phyloP scores from a whole-genome alignment of 2,329 filamentous ascomycete genomes.

The Cladophialophora bantiana region DNA sequence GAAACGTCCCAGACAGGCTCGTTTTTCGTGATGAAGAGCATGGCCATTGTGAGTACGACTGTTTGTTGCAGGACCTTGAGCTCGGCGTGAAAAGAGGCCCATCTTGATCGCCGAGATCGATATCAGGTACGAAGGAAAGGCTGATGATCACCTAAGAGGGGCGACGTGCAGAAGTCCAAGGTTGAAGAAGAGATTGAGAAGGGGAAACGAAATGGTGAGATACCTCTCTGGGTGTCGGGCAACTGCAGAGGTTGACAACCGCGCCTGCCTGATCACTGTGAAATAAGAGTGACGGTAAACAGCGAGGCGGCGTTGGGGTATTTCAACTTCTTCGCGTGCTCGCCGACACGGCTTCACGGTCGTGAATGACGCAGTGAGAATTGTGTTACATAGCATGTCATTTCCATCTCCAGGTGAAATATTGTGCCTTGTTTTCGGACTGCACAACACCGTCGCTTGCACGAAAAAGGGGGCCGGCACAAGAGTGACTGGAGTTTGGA shows the following conservation, averaged over 20 bases:
- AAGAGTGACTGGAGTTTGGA: constrained; percentile 4
- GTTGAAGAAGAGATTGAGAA: neutral
- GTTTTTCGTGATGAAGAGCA: constrained; percentile 7
- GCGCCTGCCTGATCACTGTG: constrained; percentile 14
- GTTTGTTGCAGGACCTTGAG: constrained; percentile 14
- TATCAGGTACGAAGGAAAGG: constrained; percentile 10
- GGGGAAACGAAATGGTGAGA: neutral
- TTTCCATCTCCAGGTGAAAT: neutral
- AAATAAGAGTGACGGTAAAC: neutral
- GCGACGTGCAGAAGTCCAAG: neutral
- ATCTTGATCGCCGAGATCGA: constrained; percentile 20
- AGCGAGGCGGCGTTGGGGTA: constrained; percentile 7
- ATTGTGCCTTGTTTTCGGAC: constrained; percentile 17
- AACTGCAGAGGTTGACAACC: constrained; percentile 10
- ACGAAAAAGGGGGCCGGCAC: constrained; percentile 10
- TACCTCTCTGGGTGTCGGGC: neutral
- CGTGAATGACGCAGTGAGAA: constrained; percentile 17
- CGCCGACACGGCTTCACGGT: neutral
- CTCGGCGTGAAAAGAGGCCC: constrained; percentile 33
- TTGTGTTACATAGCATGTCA: constrained; percentile 4
- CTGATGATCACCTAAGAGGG: neutral
- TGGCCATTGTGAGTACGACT: constrained; percentile 21
- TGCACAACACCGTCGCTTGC: constrained; percentile 1
- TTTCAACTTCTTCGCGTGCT: neutral
- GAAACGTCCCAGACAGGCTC: constrained; percentile 26